These are phyloP conservation scores for Trametes versicolor DNA, from an alignment of 1,284 basidiomycete species.

Conservation along the genomic window DNA sequence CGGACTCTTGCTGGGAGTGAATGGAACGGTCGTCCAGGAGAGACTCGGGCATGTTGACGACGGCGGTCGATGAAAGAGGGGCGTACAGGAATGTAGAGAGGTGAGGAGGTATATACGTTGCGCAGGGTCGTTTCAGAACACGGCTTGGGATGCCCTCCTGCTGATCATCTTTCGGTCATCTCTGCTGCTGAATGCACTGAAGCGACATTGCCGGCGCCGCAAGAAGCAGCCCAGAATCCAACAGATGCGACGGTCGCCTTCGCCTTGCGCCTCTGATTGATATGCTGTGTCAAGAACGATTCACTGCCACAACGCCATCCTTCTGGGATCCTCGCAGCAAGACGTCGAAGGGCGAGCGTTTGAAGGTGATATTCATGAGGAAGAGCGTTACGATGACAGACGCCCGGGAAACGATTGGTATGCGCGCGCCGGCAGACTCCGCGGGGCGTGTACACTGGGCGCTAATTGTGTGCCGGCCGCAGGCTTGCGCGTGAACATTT, in stretches of 20 bases:
- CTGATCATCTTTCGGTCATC: background rate
- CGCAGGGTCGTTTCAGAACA: background rate
- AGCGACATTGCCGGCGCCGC: too few species aligned
- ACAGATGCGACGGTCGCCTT: too few species aligned
- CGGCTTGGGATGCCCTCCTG: background rate
- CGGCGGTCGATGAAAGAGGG: background rate
- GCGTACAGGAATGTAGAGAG: background rate
- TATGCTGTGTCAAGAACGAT: too few species aligned
- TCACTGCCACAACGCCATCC: too few species aligned
- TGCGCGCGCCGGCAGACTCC: slow-evolving; percentile 7
- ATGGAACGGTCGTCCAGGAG: background rate
- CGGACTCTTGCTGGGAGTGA: slow-evolving; percentile 8
- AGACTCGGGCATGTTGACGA: background rate
- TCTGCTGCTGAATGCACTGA: background rate
- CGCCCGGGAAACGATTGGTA: background rate
- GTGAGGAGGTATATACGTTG: background rate
- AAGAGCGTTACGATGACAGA: background rate
- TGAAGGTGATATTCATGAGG: too few species aligned
- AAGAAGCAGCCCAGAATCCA: too few species aligned
- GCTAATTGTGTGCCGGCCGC: slow-evolving; percentile 12
- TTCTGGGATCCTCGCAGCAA: too few species aligned
- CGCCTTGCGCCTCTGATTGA: too few species aligned
- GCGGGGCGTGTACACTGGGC: slow-evolving; percentile 4
- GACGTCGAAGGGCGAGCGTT: too few species aligned
- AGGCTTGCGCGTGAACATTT: slow-evolving; percentile 30